Base-by-base conservation (phyloP, 495 filamentous ascomycete genomes). In the Penicillium odoratum region DNA sequence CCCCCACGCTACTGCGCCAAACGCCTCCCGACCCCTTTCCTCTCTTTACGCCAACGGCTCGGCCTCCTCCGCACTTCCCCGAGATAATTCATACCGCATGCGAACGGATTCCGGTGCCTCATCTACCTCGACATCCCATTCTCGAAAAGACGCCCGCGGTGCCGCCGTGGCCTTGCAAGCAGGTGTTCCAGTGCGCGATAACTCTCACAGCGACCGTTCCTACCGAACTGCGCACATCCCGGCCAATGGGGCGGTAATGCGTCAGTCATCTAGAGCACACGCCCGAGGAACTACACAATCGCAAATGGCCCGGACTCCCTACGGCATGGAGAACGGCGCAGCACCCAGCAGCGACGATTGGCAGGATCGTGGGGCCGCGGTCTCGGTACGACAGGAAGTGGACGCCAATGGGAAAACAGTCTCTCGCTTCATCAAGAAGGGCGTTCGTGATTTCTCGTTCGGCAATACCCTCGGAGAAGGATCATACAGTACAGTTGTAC, bases 391-490 rank as follows among this genome's bases (percentile, higher is more conserved):
- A 55, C 86, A 89, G 69, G 93, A 97, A 70, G 67, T 79, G 13
- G 95, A 97, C 74, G 83, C 87, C 40, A 90, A 89, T 59, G 94
- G 94, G 25, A 87, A 89, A 60, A 86, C 90, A 13, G 83, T 95
- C 3, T 81, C 90, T 60, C 87, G 89, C 62, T 84, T 85, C 53
- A 87, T 97, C 51, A 99, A 98, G 77, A 98, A 98, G 71, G 94
- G 95, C 10, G 94, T 98, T 9, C 89, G 93, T 57, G 95, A 99
- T 76, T 99, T 99, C 71, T 87, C 86, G 42, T 99, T 99, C 74
- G 92, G 92, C 7, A 83, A 91, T 51, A 88, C 93, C 25, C 79
- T 99, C 8, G 95, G 95, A 34, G 95, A 99, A 72, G 95, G 95
- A 8, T 98, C 95, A 5, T 99, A 99, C 79, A 97, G 93, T 70